phyloP scores from a whole-genome alignment of 1,139 yeast genomes.

The Pichia norvegensis region DNA sequence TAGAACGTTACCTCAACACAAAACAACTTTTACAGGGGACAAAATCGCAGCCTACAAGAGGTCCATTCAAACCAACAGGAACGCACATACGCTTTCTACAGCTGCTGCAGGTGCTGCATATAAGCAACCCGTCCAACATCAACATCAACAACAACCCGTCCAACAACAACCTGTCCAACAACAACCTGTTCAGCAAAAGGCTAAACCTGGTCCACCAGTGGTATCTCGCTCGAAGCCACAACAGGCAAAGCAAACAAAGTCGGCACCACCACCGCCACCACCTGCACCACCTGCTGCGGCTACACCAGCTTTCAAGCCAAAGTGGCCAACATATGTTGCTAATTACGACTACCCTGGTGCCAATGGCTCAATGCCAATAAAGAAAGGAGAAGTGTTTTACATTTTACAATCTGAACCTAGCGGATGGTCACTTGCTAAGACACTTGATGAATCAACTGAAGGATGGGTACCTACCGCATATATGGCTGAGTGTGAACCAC shows the following conservation, averaged over 20 bases:
- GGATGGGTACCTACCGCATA: slow-evolving; percentile 99
- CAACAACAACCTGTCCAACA: slow-evolving; percentile 5
- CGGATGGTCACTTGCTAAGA: slow-evolving; percentile 91
- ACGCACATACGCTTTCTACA: slow-evolving; percentile 24
- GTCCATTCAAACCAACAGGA: slow-evolving; percentile 11
- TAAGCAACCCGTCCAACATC: slow-evolving; percentile 20
- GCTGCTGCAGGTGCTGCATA: slow-evolving; percentile 29
- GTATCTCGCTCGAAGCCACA: slow-evolving; percentile 19
- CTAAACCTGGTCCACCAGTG: slow-evolving; percentile 16
- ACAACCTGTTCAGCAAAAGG: slow-evolving; percentile 17
- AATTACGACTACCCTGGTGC: slow-evolving; percentile 86
- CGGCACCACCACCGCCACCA: slow-evolving; percentile 10
- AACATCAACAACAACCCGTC: neutral
- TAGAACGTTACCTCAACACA: slow-evolving; percentile 72
- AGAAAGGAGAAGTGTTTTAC: slow-evolving; percentile 66
- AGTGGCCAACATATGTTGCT: slow-evolving; percentile 75
- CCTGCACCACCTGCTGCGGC: slow-evolving; percentile 63
- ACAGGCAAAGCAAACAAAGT: slow-evolving; percentile 3
- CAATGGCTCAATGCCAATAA: slow-evolving; percentile 72
- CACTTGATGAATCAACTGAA: slow-evolving; percentile 64
- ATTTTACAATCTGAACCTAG: slow-evolving; percentile 63
- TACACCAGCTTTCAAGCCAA: slow-evolving; percentile 52
- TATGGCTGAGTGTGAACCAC: slow-evolving; percentile 56
- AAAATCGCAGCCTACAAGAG: slow-evolving; percentile 23
- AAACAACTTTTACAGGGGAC: slow-evolving; percentile 31